Evolutionary conservation across 495 filamentous ascomycete species (phyloP).

Genomic region (Xylaria cubensis): DNA sequence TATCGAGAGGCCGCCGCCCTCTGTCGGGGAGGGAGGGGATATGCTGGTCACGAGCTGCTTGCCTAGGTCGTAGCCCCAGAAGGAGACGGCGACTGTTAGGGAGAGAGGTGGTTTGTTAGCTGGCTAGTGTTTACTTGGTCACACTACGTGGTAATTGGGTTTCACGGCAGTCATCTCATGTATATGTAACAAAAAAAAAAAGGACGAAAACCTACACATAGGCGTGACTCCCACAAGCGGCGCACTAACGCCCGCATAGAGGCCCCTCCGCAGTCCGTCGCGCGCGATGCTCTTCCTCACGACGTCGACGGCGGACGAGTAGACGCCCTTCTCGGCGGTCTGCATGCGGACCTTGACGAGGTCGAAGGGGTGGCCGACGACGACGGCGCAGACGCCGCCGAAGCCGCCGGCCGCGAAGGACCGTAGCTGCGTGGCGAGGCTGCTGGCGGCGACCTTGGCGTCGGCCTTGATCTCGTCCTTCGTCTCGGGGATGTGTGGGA

Average conservation of each 20-base stretch:
- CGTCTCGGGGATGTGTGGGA: constrained; percentile 58
- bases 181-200: background rate
- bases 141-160: no score
- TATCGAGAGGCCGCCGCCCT: constrained; percentile 72
- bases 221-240: constrained; percentile 95
- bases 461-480: constrained; percentile 57
- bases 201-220: constrained; percentile 78
- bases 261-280: constrained; percentile 80
- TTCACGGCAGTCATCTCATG: no score
- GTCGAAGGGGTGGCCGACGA: constrained; percentile 96
- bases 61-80: constrained; percentile 98
- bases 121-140: no score
- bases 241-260: constrained; percentile 97
- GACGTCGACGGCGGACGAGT: constrained; percentile 89
- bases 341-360: constrained; percentile 97
- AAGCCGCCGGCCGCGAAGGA: constrained; percentile 90
- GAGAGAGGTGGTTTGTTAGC: background rate
- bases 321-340: constrained; percentile 93
- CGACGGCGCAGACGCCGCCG: constrained; percentile 90
- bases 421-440: constrained; percentile 63
- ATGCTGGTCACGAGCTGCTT: constrained; percentile 79
- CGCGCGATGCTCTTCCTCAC: constrained; percentile 84
- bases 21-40: constrained; percentile 68
- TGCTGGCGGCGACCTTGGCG: constrained; percentile 53
- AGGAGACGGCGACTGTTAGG: constrained; percentile 86